These are phyloP conservation scores for Fraxinus sp. DNA, from an alignment of 305 asterid species.

Conservation along the genomic window DNA sequence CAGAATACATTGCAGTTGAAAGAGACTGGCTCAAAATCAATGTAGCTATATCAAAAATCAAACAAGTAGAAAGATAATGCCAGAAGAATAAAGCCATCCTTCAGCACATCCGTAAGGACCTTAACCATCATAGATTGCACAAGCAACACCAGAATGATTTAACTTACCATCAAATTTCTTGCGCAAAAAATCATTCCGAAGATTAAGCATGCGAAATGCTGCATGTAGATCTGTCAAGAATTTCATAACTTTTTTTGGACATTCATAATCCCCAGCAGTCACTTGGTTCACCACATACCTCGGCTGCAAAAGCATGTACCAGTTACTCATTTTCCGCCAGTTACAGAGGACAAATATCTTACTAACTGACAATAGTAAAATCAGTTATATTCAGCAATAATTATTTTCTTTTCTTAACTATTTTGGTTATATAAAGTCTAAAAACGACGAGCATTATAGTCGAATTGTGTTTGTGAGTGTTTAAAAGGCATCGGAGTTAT, in stretches of 20 bases:
- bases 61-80: not conserved
- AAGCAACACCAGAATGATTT: not conserved
- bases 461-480: not conserved
- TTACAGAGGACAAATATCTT: not conserved
- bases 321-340: slow-evolving; percentile 8
- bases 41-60: not conserved
- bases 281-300: slow-evolving; percentile 95
- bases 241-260: slow-evolving; percentile 77
- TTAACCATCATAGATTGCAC: not conserved
- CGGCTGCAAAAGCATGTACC: slow-evolving; percentile 56
- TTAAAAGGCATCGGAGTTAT: not conserved
- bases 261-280: slow-evolving; percentile 93
- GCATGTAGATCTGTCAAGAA: slow-evolving; percentile 90
- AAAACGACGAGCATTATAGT: not conserved
- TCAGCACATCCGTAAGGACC: not conserved
- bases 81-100: not conserved
- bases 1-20: not conserved
- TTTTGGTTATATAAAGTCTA: not conserved
- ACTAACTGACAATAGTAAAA: not conserved
- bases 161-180: slow-evolving; percentile 88
- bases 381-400: not conserved
- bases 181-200: slow-evolving; percentile 88
- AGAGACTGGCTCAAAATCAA: not conserved
- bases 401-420: not conserved
- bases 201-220: slow-evolving; percentile 96